Percentiles rank a stretch among this genome's conserved stretches.
phyloP scores from a whole-genome alignment of 2,329 filamentous ascomycete genomes.

The Nectriaceae sp. region DNA sequence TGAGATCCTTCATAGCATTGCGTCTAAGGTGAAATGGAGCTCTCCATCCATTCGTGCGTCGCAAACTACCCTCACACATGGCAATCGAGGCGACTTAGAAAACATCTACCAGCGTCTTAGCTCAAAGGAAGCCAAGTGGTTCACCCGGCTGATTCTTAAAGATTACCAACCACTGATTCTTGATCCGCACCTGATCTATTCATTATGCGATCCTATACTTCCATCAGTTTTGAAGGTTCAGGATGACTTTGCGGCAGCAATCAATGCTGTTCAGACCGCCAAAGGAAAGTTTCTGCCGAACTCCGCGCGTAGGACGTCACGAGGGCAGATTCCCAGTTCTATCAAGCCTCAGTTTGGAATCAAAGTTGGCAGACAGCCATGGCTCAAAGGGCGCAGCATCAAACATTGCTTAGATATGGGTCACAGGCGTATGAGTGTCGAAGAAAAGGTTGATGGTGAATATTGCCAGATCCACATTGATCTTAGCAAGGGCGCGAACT shows the following conservation, averaged over 20 bases:
- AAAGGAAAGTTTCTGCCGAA: slow-evolving; percentile 24
- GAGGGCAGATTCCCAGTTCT: slow-evolving; percentile 24
- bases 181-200: slow-evolving; percentile 56
- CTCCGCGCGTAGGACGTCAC: slow-evolving; percentile 6
- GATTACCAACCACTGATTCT: slow-evolving; percentile 69
- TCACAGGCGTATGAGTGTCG: slow-evolving; percentile 65
- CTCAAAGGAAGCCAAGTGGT: slow-evolving; percentile 80
- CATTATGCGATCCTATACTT: slow-evolving; percentile 67
- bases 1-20: slow-evolving; percentile 62
- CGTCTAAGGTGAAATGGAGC: slow-evolving; percentile 70
- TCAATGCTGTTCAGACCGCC: slow-evolving; percentile 50
- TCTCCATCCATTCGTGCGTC: slow-evolving; percentile 58
- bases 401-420: slow-evolving; percentile 72
- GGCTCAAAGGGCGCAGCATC: slow-evolving; percentile 69
- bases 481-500: slow-evolving; percentile 51
- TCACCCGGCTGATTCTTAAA: slow-evolving; percentile 79
- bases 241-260: slow-evolving; percentile 64
- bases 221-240: slow-evolving; percentile 71
- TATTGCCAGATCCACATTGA: slow-evolving; percentile 89
- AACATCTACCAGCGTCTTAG: slow-evolving; percentile 60
- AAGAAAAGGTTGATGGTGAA: slow-evolving; percentile 85
- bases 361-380: slow-evolving; percentile 66
- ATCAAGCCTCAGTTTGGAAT: slow-evolving; percentile 58
- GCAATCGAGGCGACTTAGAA: slow-evolving; percentile 50
- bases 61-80: slow-evolving; percentile 20